These are phyloP conservation scores for Phytophthora quininea DNA, from an alignment of 352 stramenopile species.

Conservation along the genomic window DNA sequence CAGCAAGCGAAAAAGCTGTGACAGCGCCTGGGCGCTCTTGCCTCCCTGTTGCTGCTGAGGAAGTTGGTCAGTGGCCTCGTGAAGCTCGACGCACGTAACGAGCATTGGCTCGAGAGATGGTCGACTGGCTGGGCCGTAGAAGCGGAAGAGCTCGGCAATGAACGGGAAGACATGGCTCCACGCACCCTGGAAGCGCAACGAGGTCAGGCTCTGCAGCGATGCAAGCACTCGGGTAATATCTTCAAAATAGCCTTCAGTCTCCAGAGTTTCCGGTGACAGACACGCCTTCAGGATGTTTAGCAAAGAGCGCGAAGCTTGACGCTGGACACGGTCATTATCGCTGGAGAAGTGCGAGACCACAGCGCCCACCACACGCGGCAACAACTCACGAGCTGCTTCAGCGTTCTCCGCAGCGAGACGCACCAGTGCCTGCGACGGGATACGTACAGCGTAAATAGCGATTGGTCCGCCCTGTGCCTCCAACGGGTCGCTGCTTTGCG, in stretches of 20 bases:
- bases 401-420: conserved; percentile 67
- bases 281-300: conserved; percentile 69
- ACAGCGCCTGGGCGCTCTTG: conserved; percentile 47
- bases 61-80: conserved; percentile 81
- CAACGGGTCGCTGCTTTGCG: conserved; percentile 62
- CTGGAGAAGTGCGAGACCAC: conserved; percentile 81
- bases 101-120: conserved; percentile 72
- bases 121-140: conserved; percentile 65
- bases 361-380: conserved; percentile 77
- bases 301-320: conserved; percentile 66
- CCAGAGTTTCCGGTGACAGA: conserved; percentile 54
- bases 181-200: conserved; percentile 80
- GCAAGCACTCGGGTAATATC: conserved; percentile 71
- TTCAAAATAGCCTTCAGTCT: conserved; percentile 61
- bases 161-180: conserved; percentile 84
- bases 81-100: conserved; percentile 75
- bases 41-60: conserved; percentile 45
- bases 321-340: conserved; percentile 59
- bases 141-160: conserved; percentile 73
- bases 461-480: conserved; percentile 52
- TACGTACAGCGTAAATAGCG: conserved; percentile 70
- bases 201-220: conserved; percentile 83
- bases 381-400: conserved; percentile 60
- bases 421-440: conserved; percentile 66
- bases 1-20: conserved; percentile 71